These are phyloP conservation scores for Eucalyptus pauciflora DNA, from an alignment of 345 rosid genomes.

Conservation along the genomic window DNA sequence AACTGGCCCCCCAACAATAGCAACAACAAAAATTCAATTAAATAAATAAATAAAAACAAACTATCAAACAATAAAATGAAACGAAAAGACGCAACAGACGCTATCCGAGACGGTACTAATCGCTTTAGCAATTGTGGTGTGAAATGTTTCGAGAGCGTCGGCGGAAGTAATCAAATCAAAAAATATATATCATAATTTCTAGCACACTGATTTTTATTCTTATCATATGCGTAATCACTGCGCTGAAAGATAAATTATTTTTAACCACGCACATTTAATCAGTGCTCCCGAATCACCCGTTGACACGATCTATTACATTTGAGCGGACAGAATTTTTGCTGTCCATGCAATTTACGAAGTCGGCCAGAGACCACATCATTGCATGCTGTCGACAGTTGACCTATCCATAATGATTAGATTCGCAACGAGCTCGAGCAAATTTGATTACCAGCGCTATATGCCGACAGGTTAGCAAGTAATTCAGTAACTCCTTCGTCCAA, in stretches of 20 bases:
- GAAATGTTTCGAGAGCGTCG: not conserved
- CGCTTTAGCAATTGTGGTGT: not conserved
- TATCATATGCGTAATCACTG: too few species aligned
- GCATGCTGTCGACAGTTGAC: too few species aligned
- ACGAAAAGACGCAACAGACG: not conserved
- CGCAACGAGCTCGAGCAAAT: too few species aligned
- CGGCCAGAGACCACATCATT: too few species aligned
- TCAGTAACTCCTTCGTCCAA: not conserved
- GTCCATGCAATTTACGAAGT: too few species aligned
- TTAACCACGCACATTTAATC: too few species aligned
- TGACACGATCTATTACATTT: too few species aligned
- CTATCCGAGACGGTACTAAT: not conserved
- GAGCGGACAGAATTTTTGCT: too few species aligned
- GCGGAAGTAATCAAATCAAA: not conserved
- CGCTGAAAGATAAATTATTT: not conserved
- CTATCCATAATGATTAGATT: too few species aligned
- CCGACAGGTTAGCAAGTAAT: not conserved
- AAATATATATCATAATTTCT: not conserved
- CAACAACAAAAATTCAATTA: not conserved
- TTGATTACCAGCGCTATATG: not conserved
- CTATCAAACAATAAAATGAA: not conserved
- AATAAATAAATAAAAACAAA: not conserved
- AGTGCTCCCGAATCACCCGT: not conserved
- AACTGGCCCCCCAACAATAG: not conserved
- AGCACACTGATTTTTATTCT: not conserved